Evolutionary conservation across 805 yeast genomes (phyloP), one percentile per base, ranked within the genome.

Genomic region (Metschnikowia rubicola): DNA sequence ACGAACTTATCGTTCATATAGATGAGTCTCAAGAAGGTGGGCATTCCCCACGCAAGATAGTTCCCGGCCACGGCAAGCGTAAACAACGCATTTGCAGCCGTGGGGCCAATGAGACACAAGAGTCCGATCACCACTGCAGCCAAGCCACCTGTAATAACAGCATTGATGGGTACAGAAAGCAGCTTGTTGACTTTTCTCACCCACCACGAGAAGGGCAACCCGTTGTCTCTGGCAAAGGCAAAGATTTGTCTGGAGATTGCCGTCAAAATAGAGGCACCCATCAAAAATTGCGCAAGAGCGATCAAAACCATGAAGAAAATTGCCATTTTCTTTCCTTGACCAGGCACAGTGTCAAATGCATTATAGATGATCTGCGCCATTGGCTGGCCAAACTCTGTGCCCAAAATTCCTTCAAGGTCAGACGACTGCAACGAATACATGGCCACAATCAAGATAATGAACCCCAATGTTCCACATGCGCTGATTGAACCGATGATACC

Each of bases 171-270:
- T 29, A 82, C 86, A n/a, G 76, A 70, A 33, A 78, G 65, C 48
- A 62, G 74, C 43, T 76, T 71, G 57, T 84, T 70, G 38, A 86
- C 86, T 37, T 68, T 76, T 54, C 82, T 80, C 51, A 85, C 73
- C 58, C 69, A 69, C 53, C 54, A 48, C 30, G 54, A 48, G 52
- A 82, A 68, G 8, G 91, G 91, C 47, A 85, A 71, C 12, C 89
- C 90, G 56, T 83, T 82, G 62, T 85, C 92, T 67, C 92, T 78
- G 35, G 88, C 81, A 63, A 84, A 82, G 1, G 89, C 88, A 81
- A 86, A 84, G 41, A 82, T 73, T 62, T 84, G 89, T 63, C 90
- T 76, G 5, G 87, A 81, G 7, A 79, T 75, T 10, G 88, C 88
- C 40, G 82, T 74, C 40, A 82, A 67, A 45, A 79, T 74, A 3